Evolutionary conservation across 2,329 filamentous ascomycete species (phyloP).

Genomic region (Waltergamsia citrina): DNA sequence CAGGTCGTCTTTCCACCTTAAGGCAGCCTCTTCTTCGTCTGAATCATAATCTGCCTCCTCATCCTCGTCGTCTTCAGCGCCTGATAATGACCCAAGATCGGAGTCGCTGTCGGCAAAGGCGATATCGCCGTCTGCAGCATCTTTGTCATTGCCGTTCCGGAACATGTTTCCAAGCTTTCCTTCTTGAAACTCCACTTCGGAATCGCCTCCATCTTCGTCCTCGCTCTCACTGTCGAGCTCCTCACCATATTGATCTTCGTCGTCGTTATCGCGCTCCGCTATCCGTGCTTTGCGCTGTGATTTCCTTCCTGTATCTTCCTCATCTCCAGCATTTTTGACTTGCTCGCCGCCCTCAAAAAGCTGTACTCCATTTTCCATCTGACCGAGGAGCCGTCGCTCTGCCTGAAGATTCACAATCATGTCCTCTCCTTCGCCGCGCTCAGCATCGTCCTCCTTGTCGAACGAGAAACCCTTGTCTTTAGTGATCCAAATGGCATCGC

Average conservation of each 20-base stretch:
- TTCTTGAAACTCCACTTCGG: slow-evolving; percentile 48
- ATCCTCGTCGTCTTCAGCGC: slow-evolving; percentile 34
- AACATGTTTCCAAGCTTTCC: slow-evolving; percentile 53
- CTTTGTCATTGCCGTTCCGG: slow-evolving; percentile 37
- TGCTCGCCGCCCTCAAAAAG: slow-evolving; percentile 73
- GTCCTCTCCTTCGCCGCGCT: slow-evolving; percentile 89
- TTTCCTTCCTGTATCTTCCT: slow-evolving; percentile 52
- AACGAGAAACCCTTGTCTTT: slow-evolving; percentile 68
- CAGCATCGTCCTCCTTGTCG: slow-evolving; percentile 53
- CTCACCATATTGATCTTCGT: slow-evolving; percentile 43
- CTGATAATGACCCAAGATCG: slow-evolving; percentile 81
- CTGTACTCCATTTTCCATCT: slow-evolving; percentile 73
- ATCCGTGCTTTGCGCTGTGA: slow-evolving; percentile 48
- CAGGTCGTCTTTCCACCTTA: slow-evolving; percentile 87
- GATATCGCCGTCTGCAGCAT: slow-evolving; percentile 53
- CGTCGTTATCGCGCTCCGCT: slow-evolving; percentile 48
- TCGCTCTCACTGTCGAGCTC: slow-evolving; percentile 39
- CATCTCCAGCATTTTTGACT: slow-evolving; percentile 45
- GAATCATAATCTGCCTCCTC: slow-evolving; percentile 35
- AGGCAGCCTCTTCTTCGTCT: slow-evolving; percentile 61
- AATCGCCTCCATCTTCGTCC: slow-evolving; percentile 41
- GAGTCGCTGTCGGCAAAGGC: slow-evolving; percentile 96
- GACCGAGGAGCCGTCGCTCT: slow-evolving; percentile 71
- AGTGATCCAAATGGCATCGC: slow-evolving; percentile 88
- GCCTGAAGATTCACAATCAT: slow-evolving; percentile 84